phyloP scores from a whole-genome alignment of 2,329 filamentous ascomycete genomes.

The Talaromyces sp. region DNA sequence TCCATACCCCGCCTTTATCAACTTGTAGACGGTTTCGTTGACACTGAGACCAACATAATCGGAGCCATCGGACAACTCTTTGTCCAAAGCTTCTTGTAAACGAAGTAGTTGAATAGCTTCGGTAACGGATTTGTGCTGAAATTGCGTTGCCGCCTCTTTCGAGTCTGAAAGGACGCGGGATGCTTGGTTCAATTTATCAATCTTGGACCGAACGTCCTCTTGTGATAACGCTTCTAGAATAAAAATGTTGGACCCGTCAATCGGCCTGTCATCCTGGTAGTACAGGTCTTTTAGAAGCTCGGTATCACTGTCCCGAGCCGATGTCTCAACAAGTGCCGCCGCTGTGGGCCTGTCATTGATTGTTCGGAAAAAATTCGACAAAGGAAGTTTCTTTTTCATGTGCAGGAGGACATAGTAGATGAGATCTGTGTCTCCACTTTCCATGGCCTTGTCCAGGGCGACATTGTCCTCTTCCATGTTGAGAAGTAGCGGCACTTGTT shows the following conservation, averaged over 20 bases:
- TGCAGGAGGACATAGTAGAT: slow-evolving; percentile 84
- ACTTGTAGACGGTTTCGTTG: slow-evolving; percentile 86
- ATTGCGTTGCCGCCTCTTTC: slow-evolving; percentile 61
- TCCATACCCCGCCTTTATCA: slow-evolving; percentile 74
- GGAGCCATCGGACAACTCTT: slow-evolving; percentile 61
- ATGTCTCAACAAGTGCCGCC: slow-evolving; percentile 82
- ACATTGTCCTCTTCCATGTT: slow-evolving; percentile 95
- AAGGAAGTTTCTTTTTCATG: slow-evolving; percentile 81
- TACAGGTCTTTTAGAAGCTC: slow-evolving; percentile 89
- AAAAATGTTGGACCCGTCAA: slow-evolving; percentile 84
- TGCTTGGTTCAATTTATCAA: slow-evolving; percentile 84
- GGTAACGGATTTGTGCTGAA: slow-evolving; percentile 69
- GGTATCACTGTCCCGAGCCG: slow-evolving; percentile 71
- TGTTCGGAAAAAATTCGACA: slow-evolving; percentile 86
- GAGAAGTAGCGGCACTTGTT: slow-evolving; percentile 87
- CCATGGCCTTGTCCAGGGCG: slow-evolving; percentile 91
- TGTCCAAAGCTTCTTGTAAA: slow-evolving; percentile 82
- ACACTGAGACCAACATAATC: slow-evolving; percentile 77
- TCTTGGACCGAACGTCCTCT: slow-evolving; percentile 61
- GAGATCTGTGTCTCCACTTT: slow-evolving; percentile 90
- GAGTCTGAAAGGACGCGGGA: slow-evolving; percentile 77
- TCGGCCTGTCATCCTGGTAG: slow-evolving; percentile 89
- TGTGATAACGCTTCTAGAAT: slow-evolving; percentile 77
- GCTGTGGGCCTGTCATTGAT: slow-evolving; percentile 83
- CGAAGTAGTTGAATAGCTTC: slow-evolving; percentile 75